Base-by-base conservation (phyloP, 345 rosid species). In the Reutealis trisperma region DNA sequence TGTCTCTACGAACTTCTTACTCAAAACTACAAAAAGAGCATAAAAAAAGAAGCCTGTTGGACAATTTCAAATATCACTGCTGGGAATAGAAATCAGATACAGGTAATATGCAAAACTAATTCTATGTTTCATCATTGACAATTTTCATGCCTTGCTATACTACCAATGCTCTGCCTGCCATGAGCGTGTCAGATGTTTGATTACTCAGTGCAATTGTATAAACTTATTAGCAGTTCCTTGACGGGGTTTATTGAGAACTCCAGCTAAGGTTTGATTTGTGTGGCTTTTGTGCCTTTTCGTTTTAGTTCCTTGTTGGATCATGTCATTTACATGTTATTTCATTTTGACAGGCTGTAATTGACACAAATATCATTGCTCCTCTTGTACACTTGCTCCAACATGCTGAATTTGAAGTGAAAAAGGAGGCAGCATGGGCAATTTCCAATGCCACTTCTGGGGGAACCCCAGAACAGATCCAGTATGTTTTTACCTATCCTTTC, bases 391-490 rank as follows among this genome's bases (percentile, higher is more conserved):
- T 93, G 75, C 96, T 93, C 57, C 93, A 90, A 82, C 84, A 78
- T 81, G 92, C 96, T 0, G 97, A 93, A 84, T 91, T 93, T 76
- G 96, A 93, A 77, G 88, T 93, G 67, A 93, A 93, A 87, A 91
- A 91, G 81, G 97, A 92, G 89, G 95, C 93, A 72, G 93, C 97
- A 5, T 90, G 97, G 97, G 93, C 93, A 25, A 87, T 93, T 71
- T 93, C 97, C 47, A 93, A 91, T 83, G 96, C 96, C 83, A 93
- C 96, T 59, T 93, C 97, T 47, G 96, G 97, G 77, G 96, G 97
- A 60, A 84, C 92, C 70, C 96, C 87, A 77, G 94, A 89, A 75
- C 97, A 93, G 85, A 93, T 90, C 83, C 88, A 90, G 97, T 93
- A 85, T 1, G 87, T 77, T 64, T 25, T 51, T 25, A 8, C 32